Evolutionary conservation across 2,329 filamentous ascomycete species (phyloP), one percentile per base, ranked within the genome.

Genomic region (Colletotrichum godetiae): DNA sequence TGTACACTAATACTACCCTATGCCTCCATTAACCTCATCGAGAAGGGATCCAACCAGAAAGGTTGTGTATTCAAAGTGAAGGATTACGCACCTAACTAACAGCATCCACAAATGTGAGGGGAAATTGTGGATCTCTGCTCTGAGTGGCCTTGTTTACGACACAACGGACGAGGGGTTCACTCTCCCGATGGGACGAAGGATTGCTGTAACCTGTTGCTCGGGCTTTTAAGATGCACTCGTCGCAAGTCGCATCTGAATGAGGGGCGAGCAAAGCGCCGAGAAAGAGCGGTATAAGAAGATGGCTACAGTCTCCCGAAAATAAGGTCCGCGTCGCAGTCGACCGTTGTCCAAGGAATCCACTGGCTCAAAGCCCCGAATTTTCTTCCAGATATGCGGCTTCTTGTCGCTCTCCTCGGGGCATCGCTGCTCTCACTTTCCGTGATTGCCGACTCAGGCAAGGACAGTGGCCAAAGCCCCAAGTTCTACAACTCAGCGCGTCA

Each of bases 401-500:
- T 64, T 13, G 3, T 15, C n/a, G 15, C 55, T 24, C 53, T 73
- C 15, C n/a, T 63, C 6, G 42, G 24, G 15, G 59, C 33, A 13
- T 33, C 64, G 4, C 42, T 69, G 12, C 37, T 7, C n/a, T 12
- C 13, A 13, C 29, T 29, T 11, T 66, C 42, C 7, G 59, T 31
- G 66, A 49, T 49, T 8, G 37, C 59, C 13, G 42, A 52, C 12
- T 29, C 42, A 5, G 33, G 22, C 33, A n/a, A 35, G 4, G 11
- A 35, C 27, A 35, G 11, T 11, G 11, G 15, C n/a, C 42, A 22
- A 2, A 10, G 12, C 15, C 81, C 80, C n/a, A 73, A 80, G 67
- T 82, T 82, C 59, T 75, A 82, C 72, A 82, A 82, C 72, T 75
- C 79, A 7, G 81, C 81, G 33, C 76, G 75, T 5, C 80, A 82